These are phyloP conservation scores for Moricandia arvensis DNA, from an alignment of 345 rosid species.

Conservation along the genomic window DNA sequence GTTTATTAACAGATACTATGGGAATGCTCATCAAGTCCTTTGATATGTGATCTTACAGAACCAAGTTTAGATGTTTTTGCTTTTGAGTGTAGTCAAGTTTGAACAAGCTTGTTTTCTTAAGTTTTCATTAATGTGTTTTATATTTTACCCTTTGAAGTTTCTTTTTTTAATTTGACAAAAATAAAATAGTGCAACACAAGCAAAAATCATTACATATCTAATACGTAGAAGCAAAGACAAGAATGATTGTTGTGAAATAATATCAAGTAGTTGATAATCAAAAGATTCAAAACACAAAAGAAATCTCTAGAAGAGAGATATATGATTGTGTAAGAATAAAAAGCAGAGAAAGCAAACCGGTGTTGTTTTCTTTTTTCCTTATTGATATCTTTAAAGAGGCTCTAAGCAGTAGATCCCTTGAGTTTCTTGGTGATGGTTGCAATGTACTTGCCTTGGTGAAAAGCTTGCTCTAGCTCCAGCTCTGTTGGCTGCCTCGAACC, in stretches of 20 bases:
- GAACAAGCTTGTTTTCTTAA: no score
- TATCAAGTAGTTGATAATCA: constrained; percentile 27
- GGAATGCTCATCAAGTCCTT: neutral
- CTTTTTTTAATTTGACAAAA: neutral
- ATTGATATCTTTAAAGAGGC: neutral
- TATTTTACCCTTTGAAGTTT: neutral
- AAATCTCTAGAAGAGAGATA: constrained; percentile 24
- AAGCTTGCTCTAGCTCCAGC: constrained; percentile 79
- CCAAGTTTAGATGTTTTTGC: neutral
- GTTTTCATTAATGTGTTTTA: neutral
- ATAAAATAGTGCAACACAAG: constrained; percentile 21
- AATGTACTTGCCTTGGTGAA: constrained; percentile 96
- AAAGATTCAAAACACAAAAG: constrained; percentile 2
- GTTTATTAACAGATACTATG: neutral
- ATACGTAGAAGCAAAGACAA: constrained; percentile 32
- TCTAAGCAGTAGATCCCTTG: constrained; percentile 56
- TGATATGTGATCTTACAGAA: neutral
- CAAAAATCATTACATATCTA: constrained; percentile 27
- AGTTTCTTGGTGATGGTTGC: constrained; percentile 87
- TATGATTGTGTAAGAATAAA: neutral
- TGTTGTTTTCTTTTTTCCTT: neutral
- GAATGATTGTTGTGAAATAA: constrained; percentile 29
- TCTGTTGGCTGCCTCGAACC: constrained; percentile 87
- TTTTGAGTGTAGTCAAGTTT: no score
- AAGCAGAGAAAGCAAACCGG: constrained; percentile 18